Base-by-base conservation (phyloP, 768 basidiomycete genomes). In the Mycena leptocephala region DNA sequence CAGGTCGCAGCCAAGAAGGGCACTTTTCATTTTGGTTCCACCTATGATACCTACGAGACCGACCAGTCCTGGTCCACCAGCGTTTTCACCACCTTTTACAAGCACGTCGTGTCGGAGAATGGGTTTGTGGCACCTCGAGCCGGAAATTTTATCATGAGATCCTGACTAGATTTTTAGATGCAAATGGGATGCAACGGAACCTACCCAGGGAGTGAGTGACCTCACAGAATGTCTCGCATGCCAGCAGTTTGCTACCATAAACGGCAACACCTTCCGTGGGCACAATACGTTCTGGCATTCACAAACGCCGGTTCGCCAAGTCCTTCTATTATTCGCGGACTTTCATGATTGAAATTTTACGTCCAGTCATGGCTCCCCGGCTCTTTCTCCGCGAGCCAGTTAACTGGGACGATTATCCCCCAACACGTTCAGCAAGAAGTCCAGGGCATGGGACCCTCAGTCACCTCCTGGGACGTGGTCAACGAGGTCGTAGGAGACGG, bases 121-220 rank as follows among this genome's bases (percentile, higher is more conserved):
- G 75, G 75, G 75, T 76, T 6, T 32, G 70, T 65, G 41, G 20
- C 37, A 5, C 8, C 18, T 56, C 18, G 68, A 48, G n/a, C 48
- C 14, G 24, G 18, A 28, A 2, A 10, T 46, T 20, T 35, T 5
- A 20, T 46, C 20, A 56, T 56, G 5, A 51, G 30, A 24, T 18
- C 2, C 61, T 62, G 26, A 72, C 8, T 14, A 24, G 46, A 16
- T 48, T 16, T 5, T 5, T 51, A 76, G 75, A n/a, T 76, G 75
- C 70, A 76, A 76, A n/a, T 76, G 75, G 75, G 75, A 76, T 35
- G 75, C 75, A 9, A 76, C 75, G 58, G 75, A 76, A 59, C 75
- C 75, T 26, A 48, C 43, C 8, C 75, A 76, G 30, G 75, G 75
- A 32, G 58, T 51, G 30, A 76, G 75, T 46, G 46, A 48, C 26